Base-by-base conservation (phyloP, 148 eudicot species). In the Linanthus parryae region DNA sequence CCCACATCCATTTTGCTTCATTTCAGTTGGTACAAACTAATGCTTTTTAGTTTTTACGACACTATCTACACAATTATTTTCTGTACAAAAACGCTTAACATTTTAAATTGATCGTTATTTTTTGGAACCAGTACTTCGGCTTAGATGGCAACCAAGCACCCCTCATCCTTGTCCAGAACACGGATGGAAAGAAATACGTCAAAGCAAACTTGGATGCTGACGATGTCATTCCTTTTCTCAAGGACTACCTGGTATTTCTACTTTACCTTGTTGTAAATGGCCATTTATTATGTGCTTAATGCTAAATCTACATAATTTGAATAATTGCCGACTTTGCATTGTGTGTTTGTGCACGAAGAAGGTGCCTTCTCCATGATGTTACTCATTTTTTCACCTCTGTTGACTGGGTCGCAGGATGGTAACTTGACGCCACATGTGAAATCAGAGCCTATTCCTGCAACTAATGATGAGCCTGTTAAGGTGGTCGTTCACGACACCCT, bases 211-310 rank as follows among this genome's bases (percentile, higher is more conserved):
- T 87, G 65, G 82, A 77, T 70, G 73, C 88, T 54, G 96, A 81
- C 41, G 82, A 81, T 37, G 69, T 92, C 54, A 78, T 73, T 27
- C 27, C 83, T 40, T 87, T 94, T 94, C 55, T 92, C 46, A 81
- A 92, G 72, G 96, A 88, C 25, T 88, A 65, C 66, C 73, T 46
- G 83, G 96, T 92, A 58, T n/a, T n/a, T n/a, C n/a, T n/a, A n/a
- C n/a, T n/a, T n/a, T n/a, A n/a, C n/a, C n/a, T n/a, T n/a, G n/a
- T n/a, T n/a, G n/a, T n/a, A n/a, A n/a, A n/a, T n/a, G n/a, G n/a
- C n/a, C n/a, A n/a, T n/a, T n/a, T n/a, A n/a, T n/a, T n/a, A n/a
- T n/a, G n/a, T n/a, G n/a, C n/a, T n/a, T n/a, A n/a, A n/a, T n/a
- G n/a, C n/a, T n/a, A n/a, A n/a, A n/a, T n/a, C n/a, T n/a, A n/a